These are phyloP conservation scores for Hippophae tibetana DNA, from an alignment of 306 rosid genomes.

Conservation along the genomic window DNA sequence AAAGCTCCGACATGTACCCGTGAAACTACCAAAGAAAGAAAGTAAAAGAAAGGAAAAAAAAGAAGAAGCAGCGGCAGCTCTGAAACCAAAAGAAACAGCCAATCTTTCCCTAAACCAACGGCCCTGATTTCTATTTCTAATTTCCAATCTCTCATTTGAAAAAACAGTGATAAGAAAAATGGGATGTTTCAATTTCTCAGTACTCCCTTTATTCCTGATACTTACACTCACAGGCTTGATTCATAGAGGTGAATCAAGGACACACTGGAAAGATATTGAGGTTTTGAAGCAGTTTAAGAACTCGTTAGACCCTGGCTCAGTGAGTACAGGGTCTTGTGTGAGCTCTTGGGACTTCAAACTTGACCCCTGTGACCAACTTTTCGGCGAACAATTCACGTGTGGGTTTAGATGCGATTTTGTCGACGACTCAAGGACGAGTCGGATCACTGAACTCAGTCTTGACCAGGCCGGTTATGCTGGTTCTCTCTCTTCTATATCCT, in stretches of 20 bases:
- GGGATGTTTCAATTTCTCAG: slow-evolving; percentile 15
- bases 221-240: slow-evolving; percentile 1
- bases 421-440: slow-evolving; percentile 30
- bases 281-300: slow-evolving; percentile 45
- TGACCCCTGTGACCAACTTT: slow-evolving; percentile 81
- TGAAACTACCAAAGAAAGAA: slow-evolving; percentile 28
- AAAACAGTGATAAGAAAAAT: slow-evolving; percentile 16
- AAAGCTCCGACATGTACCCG: slow-evolving; percentile 27
- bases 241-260: slow-evolving; percentile 33
- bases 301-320: slow-evolving; percentile 28
- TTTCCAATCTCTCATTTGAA: background rate
- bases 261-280: slow-evolving; percentile 45
- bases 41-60: slow-evolving; percentile 22
- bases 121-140: slow-evolving; percentile 8
- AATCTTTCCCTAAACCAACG: slow-evolving; percentile 18
- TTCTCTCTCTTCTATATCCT: slow-evolving; percentile 31
- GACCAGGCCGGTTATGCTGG: slow-evolving; percentile 80
- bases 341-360: slow-evolving; percentile 60
- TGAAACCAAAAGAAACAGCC: background rate
- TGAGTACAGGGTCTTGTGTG: slow-evolving; percentile 51
- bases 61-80: background rate
- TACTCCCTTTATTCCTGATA: slow-evolving; percentile 11
- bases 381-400: slow-evolving; percentile 56
- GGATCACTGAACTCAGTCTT: slow-evolving; percentile 69
- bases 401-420: slow-evolving; percentile 64